Percentiles rank a stretch among this genome's conserved stretches.
phyloP scores from a whole-genome alignment of 2,329 filamentous ascomycete species.

The Stagonosporopsis cucurbitacearum region DNA sequence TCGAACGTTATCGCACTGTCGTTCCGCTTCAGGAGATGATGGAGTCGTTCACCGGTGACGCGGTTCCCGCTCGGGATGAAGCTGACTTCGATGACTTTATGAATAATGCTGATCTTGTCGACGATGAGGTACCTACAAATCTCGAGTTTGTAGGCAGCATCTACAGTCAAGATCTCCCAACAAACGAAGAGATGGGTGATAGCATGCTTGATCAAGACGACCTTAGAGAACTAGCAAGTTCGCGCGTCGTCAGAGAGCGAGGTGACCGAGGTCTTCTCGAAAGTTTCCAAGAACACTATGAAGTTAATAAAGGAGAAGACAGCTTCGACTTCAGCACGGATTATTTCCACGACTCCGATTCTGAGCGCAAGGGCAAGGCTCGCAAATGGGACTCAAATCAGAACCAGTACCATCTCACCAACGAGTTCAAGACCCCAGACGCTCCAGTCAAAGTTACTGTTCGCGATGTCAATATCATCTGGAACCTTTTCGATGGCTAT shows the following conservation, averaged over 20 bases:
- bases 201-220: slow-evolving; percentile 52
- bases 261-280: slow-evolving; percentile 52
- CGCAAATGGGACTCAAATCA: slow-evolving; percentile 81
- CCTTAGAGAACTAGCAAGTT: slow-evolving; percentile 44
- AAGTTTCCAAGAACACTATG: slow-evolving; percentile 61
- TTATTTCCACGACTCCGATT: slow-evolving; percentile 70
- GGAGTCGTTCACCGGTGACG: slow-evolving; percentile 87
- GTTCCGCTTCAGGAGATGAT: slow-evolving; percentile 88
- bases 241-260: slow-evolving; percentile 38
- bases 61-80: slow-evolving; percentile 69
- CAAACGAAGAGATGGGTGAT: slow-evolving; percentile 51
- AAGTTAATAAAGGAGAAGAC: slow-evolving; percentile 62
- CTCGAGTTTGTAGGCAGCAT: slow-evolving; percentile 62
- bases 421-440: slow-evolving; percentile 64
- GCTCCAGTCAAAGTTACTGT: slow-evolving; percentile 80
- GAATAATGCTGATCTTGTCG: slow-evolving; percentile 47
- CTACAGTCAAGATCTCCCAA: slow-evolving; percentile 54
- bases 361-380: slow-evolving; percentile 68
- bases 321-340: slow-evolving; percentile 78
- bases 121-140: slow-evolving; percentile 51
- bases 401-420: slow-evolving; percentile 74
- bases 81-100: slow-evolving; percentile 57
- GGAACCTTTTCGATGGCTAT: slow-evolving; percentile 97
- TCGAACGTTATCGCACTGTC: slow-evolving; percentile 85
- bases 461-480: slow-evolving; percentile 89